Conservation (phyloP, 345 rosid genomes). For the Melastoma malabathricum region DNA sequence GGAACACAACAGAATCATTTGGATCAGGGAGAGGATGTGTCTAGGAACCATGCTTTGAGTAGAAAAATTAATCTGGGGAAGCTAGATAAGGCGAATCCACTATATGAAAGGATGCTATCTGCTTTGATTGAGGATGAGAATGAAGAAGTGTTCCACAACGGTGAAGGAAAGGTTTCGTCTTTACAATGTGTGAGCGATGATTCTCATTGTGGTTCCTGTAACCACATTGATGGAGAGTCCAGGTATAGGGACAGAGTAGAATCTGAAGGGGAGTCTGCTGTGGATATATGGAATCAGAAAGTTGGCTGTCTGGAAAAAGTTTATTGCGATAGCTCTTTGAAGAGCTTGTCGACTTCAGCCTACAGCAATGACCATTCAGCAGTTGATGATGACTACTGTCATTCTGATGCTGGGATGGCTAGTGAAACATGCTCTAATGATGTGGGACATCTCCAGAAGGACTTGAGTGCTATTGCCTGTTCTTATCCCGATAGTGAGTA, state of each 20-base stretch:
- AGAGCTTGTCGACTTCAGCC: conserved; percentile 50
- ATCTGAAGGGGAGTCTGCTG: conserved; percentile 80
- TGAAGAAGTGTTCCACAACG: conserved; percentile 49
- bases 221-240: conserved; percentile 65
- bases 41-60: conserved; percentile 25
- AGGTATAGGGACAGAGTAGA: conserved; percentile 85
- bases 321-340: conserved; percentile 52
- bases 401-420: conserved; percentile 40
- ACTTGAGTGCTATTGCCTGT: conserved; percentile 26
- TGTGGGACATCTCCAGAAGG: conserved; percentile 43
- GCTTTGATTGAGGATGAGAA: conserved; percentile 88
- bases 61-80: conserved; percentile 39
- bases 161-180: conserved; percentile 60
- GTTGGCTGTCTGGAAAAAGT: conserved; percentile 46
- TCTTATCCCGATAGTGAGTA: conserved; percentile 48
- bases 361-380: conserved; percentile 65
- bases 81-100: conserved; percentile 49
- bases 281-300: conserved; percentile 55
- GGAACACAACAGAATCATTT: conserved; percentile 23
- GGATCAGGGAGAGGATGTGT: conserved; percentile 30
- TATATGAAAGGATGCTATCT: conserved; percentile 79
- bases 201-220: conserved; percentile 94
- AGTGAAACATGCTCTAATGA: conserved; percentile 57
- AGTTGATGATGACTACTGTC: conserved; percentile 61
- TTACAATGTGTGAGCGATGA: conserved; percentile 88